Base-by-base conservation (phyloP, 2,329 filamentous ascomycete species). In the Fusarium nurragi region DNA sequence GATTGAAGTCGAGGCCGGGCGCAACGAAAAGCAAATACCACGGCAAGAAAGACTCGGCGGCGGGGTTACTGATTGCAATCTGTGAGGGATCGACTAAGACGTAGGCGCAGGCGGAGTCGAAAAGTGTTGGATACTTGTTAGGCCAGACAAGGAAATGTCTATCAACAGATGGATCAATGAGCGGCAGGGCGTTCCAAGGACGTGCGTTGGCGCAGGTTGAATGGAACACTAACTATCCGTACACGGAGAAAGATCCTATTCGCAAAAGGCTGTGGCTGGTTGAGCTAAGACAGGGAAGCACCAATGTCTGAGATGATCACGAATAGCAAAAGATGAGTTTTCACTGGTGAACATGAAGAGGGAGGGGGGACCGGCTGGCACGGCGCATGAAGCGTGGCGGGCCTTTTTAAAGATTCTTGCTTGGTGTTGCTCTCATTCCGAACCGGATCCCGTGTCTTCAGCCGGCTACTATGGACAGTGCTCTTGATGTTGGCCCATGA, bases 321-420 rank as follows among this genome's bases (percentile, higher is more conserved):
- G 26, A 59, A 58, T 53, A 57, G 36, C 50, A 62, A 54, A 58
- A 41, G 45, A 58, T 50, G 41, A 43, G 34, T 49, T 67, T 52
- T 67, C 60, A 67, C 64, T 68, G 60, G 64, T 64, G 51, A 65
- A 48, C 44, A 41, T 43, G 46, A 65, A 60, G 60, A 61, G 40
- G 50, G 50, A 47, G 46, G 57, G 49, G 60, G 38, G 54, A 50
- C 34, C 32, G 50, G 44, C 40, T 60, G 36, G n/a, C 41, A 61
- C 44, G 65, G 63, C 59, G 69, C 65, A 72, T 71, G 57, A 56
- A 65, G 65, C 61, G 64, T 60, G 61, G 68, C 64, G 57, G 60
- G 70, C 68, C 70, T 55, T 67, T 60, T 68, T 59, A 57, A 67
- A 41, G 54, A 66, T 64, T 47, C 37, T 64, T 39, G 30, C 52